phyloP scores from a whole-genome alignment of 31 red algal genomes.

The Porphyra umbilicalis region DNA sequence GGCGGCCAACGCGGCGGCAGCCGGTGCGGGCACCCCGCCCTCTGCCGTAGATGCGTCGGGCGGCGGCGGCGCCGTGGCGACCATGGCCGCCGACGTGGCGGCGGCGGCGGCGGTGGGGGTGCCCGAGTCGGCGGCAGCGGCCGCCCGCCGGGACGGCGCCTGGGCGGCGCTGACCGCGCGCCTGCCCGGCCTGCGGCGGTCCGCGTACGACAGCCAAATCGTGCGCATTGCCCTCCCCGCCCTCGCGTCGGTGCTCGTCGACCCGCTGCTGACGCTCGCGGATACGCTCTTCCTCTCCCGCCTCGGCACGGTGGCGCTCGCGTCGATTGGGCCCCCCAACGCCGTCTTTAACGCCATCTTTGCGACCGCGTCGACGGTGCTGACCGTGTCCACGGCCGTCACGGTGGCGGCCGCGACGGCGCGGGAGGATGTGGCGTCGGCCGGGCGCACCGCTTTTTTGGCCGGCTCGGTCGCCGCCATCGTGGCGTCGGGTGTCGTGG shows the following conservation, averaged over 20 bases:
- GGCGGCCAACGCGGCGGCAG: no score
- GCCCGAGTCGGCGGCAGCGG: background rate
- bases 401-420: background rate
- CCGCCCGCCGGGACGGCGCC: background rate
- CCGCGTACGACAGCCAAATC: background rate
- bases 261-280: background rate
- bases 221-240: conserved; percentile 1
- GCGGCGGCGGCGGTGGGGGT: no score
- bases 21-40: no score
- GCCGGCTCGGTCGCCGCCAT: background rate
- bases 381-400: conserved; percentile 1
- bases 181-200: background rate
- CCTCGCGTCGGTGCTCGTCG: background rate
- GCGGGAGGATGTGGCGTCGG: background rate
- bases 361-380: background rate
- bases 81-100: no score
- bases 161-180: background rate
- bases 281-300: conserved; percentile 7
- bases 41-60: no score
- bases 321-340: background rate
- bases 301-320: conserved; percentile 3
- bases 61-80: no score
- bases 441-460: background rate
- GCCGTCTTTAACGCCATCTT: background rate
- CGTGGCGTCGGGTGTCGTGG: background rate